Evolutionary conservation across 2,329 filamentous ascomycete genomes (phyloP), one percentile per base, ranked within the genome.

Genomic region (Lasiodiplodia sp.): DNA sequence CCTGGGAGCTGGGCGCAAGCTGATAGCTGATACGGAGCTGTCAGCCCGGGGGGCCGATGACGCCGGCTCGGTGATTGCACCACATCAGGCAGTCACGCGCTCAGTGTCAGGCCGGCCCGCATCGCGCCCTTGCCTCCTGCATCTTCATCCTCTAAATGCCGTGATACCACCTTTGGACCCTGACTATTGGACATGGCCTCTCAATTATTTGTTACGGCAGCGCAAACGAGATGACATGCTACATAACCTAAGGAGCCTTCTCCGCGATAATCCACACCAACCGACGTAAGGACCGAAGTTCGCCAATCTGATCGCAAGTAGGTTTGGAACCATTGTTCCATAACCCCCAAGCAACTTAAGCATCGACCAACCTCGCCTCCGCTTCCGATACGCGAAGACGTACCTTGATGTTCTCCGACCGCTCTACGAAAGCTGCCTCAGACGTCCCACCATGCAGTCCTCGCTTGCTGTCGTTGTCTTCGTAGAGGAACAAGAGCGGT

Each of bases 21-120:
- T 64, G 60, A 64, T 64, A 64, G n/a, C 57, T 49, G 58, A 63
- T 63, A 63, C 40, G 58, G 58, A 63, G 40, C 58, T 63, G 58
- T 16, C 40, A 28, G 47, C 40, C 47, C 31, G 58, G 40, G 57
- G 40, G 31, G 5, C 28, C 60, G 47, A 64, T 64, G 60, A 64
- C 60, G 60, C 58, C 57, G 57, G 40, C 37, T 63, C 44, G 58
- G 40, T 47, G 40, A 51, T 63, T 63, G 58, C 58, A 47, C 60
- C 60, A 25, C 55, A 64, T 25, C 47, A 25, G 44, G 44, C 44
- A 37, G 28, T 52, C 60, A 64, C 60, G 60, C 60, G 44, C 60
- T 7, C 14, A 47, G 60, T 47, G 28, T 52, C 44, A 38, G 31
- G n/a, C 40, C 5, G 31, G n/a, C 40, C 5, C 38, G 23, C 25